Evolutionary conservation across 2,329 filamentous ascomycete species (phyloP).

Genomic region (Juglanconis oblonga): DNA sequence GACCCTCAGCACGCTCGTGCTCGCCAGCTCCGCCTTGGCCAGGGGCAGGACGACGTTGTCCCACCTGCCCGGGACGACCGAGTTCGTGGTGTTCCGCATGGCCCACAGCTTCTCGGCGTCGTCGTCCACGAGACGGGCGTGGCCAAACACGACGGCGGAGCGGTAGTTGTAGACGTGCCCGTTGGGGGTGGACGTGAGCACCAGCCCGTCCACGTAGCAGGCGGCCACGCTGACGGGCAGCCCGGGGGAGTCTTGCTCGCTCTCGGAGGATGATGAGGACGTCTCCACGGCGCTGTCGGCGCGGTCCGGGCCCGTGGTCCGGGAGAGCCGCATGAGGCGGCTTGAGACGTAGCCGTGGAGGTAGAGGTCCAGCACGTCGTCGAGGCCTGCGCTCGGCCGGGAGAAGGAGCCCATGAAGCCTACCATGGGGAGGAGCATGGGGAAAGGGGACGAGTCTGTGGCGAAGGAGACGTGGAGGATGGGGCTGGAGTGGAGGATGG

Average conservation of each 20-base stretch:
- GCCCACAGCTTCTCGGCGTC: slow-evolving; percentile 71
- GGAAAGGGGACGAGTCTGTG: slow-evolving; percentile 62
- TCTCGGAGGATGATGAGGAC: slow-evolving; percentile 6
- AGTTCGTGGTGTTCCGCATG: slow-evolving; percentile 74
- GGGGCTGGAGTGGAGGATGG: slow-evolving; percentile 70
- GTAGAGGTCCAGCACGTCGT: slow-evolving; percentile 71
- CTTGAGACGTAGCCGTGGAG: slow-evolving; percentile 81
- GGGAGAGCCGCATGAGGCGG: slow-evolving; percentile 67
- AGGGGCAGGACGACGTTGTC: slow-evolving; percentile 66
- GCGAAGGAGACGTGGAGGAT: slow-evolving; percentile 80
- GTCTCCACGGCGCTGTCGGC: neutral
- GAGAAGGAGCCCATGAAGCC: slow-evolving; percentile 74
- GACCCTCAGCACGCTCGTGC: slow-evolving; percentile 70
- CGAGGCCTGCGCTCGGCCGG: slow-evolving; percentile 54
- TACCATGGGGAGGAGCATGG: slow-evolving; percentile 79
- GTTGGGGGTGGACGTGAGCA: slow-evolving; percentile 75
- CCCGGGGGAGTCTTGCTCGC: slow-evolving; percentile 39
- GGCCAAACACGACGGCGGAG: slow-evolving; percentile 73
- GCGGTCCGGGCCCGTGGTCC: slow-evolving; percentile 22
- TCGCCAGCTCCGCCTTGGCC: slow-evolving; percentile 68
- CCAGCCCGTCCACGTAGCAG: slow-evolving; percentile 73
- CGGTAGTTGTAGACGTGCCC: slow-evolving; percentile 85
- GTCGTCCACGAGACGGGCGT: slow-evolving; percentile 64
- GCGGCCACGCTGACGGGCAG: slow-evolving; percentile 71
- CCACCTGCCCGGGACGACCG: slow-evolving; percentile 68